Conservation (phyloP, 2,329 filamentous ascomycete species). For the Magnaporthiopsis rhizophila region DNA sequence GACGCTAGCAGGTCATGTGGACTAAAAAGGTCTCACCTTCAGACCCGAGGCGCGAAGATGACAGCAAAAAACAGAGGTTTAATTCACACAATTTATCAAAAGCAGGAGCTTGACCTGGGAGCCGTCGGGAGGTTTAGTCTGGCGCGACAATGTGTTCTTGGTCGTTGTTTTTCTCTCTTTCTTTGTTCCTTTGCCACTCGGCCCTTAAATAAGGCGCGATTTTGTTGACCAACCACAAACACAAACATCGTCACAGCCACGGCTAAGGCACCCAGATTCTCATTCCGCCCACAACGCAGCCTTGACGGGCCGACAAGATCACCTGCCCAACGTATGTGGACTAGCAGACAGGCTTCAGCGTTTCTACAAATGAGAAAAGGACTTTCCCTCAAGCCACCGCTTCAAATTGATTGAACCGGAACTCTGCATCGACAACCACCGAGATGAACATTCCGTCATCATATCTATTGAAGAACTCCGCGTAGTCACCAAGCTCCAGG, state of each 20-base stretch:
- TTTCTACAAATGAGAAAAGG: neutral
- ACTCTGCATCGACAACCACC: slow-evolving; percentile 21
- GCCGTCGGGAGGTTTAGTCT: too few relatives aligned
- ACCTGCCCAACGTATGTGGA: neutral
- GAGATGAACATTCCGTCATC: slow-evolving; percentile 24
- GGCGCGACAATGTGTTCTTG: too few relatives aligned
- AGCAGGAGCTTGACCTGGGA: too few relatives aligned
- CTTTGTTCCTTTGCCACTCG: neutral
- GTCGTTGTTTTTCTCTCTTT: too few relatives aligned
- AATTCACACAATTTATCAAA: neutral
- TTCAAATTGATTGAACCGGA: neutral
- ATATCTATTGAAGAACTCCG: slow-evolving; percentile 18
- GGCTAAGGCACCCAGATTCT: neutral
- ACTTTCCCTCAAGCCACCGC: neutral
- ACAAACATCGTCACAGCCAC: neutral
- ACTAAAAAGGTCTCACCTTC: neutral
- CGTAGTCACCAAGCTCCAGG: slow-evolving; percentile 18
- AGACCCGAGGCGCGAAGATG: neutral
- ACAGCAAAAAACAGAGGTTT: neutral
- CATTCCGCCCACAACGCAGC: neutral
- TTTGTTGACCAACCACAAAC: neutral
- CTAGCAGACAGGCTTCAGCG: neutral
- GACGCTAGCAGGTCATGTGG: neutral
- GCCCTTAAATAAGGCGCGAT: neutral
- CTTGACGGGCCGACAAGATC: neutral